phyloP scores from a whole-genome alignment of 306 rosid genomes.

The Prunus fruticosa region DNA sequence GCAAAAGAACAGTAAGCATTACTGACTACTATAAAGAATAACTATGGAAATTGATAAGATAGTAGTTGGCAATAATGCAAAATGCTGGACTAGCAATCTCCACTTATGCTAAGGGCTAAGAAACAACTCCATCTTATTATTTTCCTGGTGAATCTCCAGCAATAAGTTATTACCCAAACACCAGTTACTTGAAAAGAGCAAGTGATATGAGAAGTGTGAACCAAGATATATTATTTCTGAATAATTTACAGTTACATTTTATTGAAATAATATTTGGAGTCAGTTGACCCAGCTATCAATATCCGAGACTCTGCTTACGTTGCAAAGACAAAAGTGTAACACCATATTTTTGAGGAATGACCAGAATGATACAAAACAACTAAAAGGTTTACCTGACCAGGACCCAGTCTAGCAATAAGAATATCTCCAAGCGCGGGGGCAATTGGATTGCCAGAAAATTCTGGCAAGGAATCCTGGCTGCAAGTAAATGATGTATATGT shows the following conservation, averaged over 20 bases:
- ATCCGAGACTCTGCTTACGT: neutral
- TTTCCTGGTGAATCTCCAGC: neutral
- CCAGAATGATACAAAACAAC: neutral
- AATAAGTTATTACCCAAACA: neutral
- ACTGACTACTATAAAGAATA: neutral
- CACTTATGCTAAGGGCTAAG: neutral
- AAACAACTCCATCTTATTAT: neutral
- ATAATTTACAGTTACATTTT: neutral
- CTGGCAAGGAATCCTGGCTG: constrained; percentile 68
- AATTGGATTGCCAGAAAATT: constrained; percentile 53
- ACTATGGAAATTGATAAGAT: neutral
- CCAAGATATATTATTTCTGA: neutral
- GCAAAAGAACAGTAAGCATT: neutral
- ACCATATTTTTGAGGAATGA: constrained; percentile 4
- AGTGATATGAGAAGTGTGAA: neutral
- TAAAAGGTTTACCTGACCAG: constrained; percentile 67
- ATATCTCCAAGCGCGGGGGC: constrained; percentile 49
- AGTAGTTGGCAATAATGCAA: neutral
- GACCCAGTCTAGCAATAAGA: constrained; percentile 71
- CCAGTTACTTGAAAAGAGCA: neutral
- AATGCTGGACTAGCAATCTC: neutral
- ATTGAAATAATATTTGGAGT: neutral
- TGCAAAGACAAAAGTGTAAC: neutral
- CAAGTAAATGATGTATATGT: constrained; percentile 78
- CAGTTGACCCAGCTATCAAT: neutral